Conservation (phyloP, 257 asterid genomes). For the Jaltomata sinuosa region DNA sequence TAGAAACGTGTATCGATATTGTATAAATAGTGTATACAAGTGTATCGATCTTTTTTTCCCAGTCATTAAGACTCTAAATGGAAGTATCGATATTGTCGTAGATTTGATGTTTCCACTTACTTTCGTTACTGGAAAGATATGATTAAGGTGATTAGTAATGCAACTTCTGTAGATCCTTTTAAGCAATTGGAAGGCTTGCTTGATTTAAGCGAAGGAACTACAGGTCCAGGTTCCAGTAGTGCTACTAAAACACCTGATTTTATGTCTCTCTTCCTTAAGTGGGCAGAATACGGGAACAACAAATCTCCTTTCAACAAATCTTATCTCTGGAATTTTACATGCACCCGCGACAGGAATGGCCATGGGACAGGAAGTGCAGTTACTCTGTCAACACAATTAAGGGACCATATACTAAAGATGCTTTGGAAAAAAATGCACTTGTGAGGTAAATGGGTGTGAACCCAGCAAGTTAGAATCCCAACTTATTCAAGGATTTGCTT, state of each 20-base stretch:
- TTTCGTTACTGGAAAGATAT: not conserved
- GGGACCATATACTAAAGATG: slow-evolving; percentile 68
- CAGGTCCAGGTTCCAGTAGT: slow-evolving; percentile 23
- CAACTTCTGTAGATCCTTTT: slow-evolving; percentile 66
- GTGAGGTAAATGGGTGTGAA: slow-evolving; percentile 92
- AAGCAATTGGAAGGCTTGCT: slow-evolving; percentile 84
- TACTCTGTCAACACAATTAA: slow-evolving; percentile 22
- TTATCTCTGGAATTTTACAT: slow-evolving; percentile 14
- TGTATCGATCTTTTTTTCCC: too few species aligned
- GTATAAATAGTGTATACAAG: too few species aligned
- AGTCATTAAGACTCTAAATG: too few species aligned
- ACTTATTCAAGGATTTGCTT: slow-evolving; percentile 72
- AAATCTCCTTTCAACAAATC: slow-evolving; percentile 11
- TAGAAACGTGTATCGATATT: too few species aligned
- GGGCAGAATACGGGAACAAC: slow-evolving; percentile 20
- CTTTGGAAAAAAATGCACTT: slow-evolving; percentile 75
- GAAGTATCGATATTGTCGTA: not conserved
- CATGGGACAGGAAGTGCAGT: slow-evolving; percentile 20
- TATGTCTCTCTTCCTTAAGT: slow-evolving; percentile 41
- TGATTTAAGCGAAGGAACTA: slow-evolving; percentile 38
- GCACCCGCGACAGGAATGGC: slow-evolving; percentile 30
- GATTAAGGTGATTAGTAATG: slow-evolving; percentile 12
- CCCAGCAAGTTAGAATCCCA: slow-evolving; percentile 84
- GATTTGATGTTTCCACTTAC: not conserved
- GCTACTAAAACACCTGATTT: slow-evolving; percentile 44